These are phyloP conservation scores for Xylaria flabelliformis DNA, from an alignment of 495 filamentous ascomycete genomes.

Conservation along the genomic window DNA sequence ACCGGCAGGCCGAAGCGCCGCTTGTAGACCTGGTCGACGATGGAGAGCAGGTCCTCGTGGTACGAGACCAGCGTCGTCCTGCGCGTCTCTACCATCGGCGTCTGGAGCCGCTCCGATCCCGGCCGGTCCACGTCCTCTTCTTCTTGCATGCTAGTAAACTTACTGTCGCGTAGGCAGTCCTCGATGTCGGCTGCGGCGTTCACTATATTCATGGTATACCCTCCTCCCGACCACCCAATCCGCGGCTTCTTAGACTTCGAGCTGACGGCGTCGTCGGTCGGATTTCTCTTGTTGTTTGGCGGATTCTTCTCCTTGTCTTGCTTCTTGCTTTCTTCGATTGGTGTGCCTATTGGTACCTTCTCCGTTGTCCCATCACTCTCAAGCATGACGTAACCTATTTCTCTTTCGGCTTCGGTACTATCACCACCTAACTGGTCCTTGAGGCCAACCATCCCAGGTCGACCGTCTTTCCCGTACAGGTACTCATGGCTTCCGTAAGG, in stretches of 20 bases:
- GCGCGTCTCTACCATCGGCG: slow-evolving; percentile 24
- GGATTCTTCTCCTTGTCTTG: background rate
- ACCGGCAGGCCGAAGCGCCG: slow-evolving; percentile 2
- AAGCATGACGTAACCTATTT: too few relatives aligned
- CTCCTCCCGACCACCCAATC: background rate
- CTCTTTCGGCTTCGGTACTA: background rate
- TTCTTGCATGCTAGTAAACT: background rate
- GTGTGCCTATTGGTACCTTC: background rate
- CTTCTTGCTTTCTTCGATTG: background rate
- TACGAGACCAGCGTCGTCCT: slow-evolving; percentile 14
- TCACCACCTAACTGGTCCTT: slow-evolving; percentile 23
- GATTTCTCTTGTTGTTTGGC: slow-evolving; percentile 13
- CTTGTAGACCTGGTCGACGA: slow-evolving; percentile 3
- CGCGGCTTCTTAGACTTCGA: slow-evolving; percentile 9
- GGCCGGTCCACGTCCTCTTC: background rate
- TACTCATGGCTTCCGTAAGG: slow-evolving; percentile 16
- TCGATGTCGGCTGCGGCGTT: slow-evolving; percentile 27
- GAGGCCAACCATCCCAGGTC: slow-evolving; percentile 30
- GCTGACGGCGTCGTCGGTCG: background rate
- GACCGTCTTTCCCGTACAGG: slow-evolving; percentile 20
- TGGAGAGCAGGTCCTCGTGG: background rate
- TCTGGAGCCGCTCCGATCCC: background rate
- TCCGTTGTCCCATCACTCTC: too few relatives aligned
- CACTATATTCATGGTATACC: slow-evolving; percentile 25
- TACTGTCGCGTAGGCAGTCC: slow-evolving; percentile 24